Percentiles rank a stretch among this genome's conserved stretches.
Conservation (phyloP, 352 stramenopile species). For the Blastocystis sp. region DNA sequence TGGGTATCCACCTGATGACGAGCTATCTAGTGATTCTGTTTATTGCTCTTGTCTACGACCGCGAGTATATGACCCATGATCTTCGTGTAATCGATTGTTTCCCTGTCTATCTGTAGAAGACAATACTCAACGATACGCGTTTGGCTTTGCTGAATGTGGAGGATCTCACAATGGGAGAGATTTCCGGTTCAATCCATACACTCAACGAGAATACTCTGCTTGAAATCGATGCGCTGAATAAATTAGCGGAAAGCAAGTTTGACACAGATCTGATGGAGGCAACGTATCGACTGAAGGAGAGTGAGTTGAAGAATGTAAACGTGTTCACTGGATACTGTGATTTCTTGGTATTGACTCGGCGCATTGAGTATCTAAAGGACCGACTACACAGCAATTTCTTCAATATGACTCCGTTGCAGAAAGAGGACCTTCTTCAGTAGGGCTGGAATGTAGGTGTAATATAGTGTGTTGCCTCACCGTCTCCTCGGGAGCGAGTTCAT, state of each 20-base stretch:
- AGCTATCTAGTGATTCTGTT: slow-evolving; percentile 12
- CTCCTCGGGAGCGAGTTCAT: neutral
- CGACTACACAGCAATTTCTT: neutral
- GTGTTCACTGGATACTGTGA: slow-evolving; percentile 14
- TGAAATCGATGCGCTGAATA: neutral
- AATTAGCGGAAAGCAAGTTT: neutral
- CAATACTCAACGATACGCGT: neutral
- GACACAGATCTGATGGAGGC: slow-evolving; percentile 44
- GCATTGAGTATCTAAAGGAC: slow-evolving; percentile 39
- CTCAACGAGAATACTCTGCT: neutral
- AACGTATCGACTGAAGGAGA: neutral
- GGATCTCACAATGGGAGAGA: neutral
- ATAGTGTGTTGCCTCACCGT: neutral
- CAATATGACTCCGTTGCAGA: neutral
- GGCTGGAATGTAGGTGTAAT: neutral
- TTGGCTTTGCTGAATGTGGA: neutral
- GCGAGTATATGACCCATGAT: neutral
- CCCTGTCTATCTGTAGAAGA: neutral
- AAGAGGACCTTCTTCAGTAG: neutral
- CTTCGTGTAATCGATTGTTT: neutral
- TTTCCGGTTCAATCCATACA: neutral
- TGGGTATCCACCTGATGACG: slow-evolving; percentile 29
- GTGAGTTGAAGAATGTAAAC: neutral
- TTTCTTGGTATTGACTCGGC: neutral
- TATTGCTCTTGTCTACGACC: neutral